Base-by-base conservation (phyloP, 108 stramenopile species). In the Licmophora abbreviata region DNA sequence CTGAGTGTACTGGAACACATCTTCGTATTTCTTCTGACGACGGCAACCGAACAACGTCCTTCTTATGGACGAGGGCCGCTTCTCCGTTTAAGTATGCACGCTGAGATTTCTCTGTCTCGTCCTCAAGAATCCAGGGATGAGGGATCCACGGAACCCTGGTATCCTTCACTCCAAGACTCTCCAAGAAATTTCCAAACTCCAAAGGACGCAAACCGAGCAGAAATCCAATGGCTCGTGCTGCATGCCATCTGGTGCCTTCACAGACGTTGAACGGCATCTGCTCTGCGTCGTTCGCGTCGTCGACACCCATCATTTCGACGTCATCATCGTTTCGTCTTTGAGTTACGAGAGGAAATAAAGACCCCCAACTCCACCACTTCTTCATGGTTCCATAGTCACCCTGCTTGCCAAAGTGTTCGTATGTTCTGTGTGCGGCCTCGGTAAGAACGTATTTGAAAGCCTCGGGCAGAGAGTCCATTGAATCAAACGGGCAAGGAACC, bases 321-420 rank as follows among this genome's bases (percentile, higher is more conserved):
- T 66, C 68, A 3, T 36, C 52, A 44, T 54, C 54, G 11, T 30
- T 15, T 10, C 25, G 17, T 35, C 3, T 40, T 21, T 17, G 12
- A 50, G 40, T 61, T 23, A 67, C 51, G 22, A 85, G 36, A 33
- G 51, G 59, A 51, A 91, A 76, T 34, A 77, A 61, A 38, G 73
- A 60, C 26, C 66, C 66, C 89, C 89, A 91, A 61, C 77, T 58
- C 89, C 85, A 86, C 49, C 67, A 77, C 54, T 47, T 51, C 29
- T 32, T 58, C 3, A 75, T 61, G 48, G 73, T 58, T 24, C 35
- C 24, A 42, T 62, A 43, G 29, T 76, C 42, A 59, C 68, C 44
- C 8, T 58, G 35, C 21, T 38, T 53, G 10, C 21, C 8, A 49
- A 57, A 66, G 33, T 65, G 63, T 30, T 56, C 28, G 27, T 52